A percentile compares a stretch with the other conserved stretches of the same genome.
phyloP scores from a whole-genome alignment of 148 eudicot genomes.

The Amaranthus palmeri region DNA sequence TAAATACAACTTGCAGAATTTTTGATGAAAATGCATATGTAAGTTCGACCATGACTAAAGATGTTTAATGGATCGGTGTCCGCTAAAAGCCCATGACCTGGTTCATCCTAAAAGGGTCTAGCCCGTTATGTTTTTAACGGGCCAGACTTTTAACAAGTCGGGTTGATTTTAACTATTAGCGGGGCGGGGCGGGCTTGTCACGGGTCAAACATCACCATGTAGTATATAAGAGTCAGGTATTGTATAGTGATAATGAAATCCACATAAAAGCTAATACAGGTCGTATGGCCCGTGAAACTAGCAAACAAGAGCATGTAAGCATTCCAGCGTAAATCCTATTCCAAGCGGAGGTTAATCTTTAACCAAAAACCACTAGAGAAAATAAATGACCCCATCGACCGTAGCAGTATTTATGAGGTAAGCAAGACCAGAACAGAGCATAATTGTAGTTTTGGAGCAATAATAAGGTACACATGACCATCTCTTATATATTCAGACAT shows the following conservation, averaged over 20 bases:
- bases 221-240: neutral
- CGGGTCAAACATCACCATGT: too few species aligned
- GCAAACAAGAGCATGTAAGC: neutral
- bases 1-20: neutral
- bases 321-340: neutral
- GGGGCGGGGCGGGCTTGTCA: too few species aligned
- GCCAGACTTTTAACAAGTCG: too few species aligned
- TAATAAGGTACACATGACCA: neutral
- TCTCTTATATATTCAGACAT: neutral
- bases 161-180: too few species aligned
- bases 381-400: neutral
- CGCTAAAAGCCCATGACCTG: too few species aligned
- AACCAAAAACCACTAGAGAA: neutral
- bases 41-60: neutral
- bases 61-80: too few species aligned
- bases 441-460: conserved; percentile 1
- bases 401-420: conserved; percentile 5
- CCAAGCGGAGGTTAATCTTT: neutral
- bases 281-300: neutral
- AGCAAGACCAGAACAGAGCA: neutral
- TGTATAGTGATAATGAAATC: neutral
- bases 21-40: neutral
- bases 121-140: too few species aligned
- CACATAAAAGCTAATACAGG: too few species aligned
- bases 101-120: too few species aligned